Percentiles rank a stretch among this genome's conserved stretches.
These are phyloP conservation scores for Tylopilus balloui DNA, from an alignment of 768 basidiomycete genomes.

Conservation along the genomic window DNA sequence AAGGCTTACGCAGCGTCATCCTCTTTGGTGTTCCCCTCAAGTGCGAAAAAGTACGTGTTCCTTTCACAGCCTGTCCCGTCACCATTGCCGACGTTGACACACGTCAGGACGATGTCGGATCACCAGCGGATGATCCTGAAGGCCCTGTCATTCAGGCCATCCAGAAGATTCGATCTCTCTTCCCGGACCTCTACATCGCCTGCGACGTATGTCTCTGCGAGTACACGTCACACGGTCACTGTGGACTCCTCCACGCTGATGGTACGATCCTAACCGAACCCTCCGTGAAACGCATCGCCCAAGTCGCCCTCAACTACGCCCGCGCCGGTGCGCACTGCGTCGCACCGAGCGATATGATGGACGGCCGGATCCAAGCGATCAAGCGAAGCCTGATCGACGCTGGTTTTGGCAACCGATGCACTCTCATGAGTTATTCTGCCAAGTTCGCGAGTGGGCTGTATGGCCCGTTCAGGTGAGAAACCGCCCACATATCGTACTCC, in stretches of 20 bases:
- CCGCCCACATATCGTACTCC: neutral
- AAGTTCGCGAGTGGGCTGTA: slow-evolving; percentile 96
- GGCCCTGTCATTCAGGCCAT: slow-evolving; percentile 97
- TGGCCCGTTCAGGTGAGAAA: slow-evolving; percentile 84
- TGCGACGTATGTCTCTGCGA: slow-evolving; percentile 99
- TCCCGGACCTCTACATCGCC: slow-evolving; percentile 84
- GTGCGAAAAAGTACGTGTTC: slow-evolving; percentile 61
- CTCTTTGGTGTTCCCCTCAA: slow-evolving; percentile 88
- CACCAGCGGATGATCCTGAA: slow-evolving; percentile 81
- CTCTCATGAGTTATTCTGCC: slow-evolving; percentile 95
- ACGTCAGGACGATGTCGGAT: slow-evolving; percentile 70
- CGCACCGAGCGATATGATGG: slow-evolving; percentile 99
- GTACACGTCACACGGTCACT: slow-evolving; percentile 98
- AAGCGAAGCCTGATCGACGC: slow-evolving; percentile 80
- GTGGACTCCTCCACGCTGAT: slow-evolving; percentile 72
- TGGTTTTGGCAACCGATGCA: slow-evolving; percentile 82
- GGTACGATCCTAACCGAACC: slow-evolving; percentile 73
- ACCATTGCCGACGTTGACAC: neutral
- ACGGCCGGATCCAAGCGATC: slow-evolving; percentile 87
- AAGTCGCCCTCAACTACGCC: slow-evolving; percentile 91
- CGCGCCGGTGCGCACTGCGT: slow-evolving; percentile 96
- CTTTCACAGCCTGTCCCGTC: neutral
- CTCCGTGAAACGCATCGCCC: slow-evolving; percentile 82
- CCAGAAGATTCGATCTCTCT: slow-evolving; percentile 66
- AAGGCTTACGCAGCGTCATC: slow-evolving; percentile 88